Evolutionary conservation across 768 basidiomycete species (phyloP).

Genomic region (Suillus plorans): DNA sequence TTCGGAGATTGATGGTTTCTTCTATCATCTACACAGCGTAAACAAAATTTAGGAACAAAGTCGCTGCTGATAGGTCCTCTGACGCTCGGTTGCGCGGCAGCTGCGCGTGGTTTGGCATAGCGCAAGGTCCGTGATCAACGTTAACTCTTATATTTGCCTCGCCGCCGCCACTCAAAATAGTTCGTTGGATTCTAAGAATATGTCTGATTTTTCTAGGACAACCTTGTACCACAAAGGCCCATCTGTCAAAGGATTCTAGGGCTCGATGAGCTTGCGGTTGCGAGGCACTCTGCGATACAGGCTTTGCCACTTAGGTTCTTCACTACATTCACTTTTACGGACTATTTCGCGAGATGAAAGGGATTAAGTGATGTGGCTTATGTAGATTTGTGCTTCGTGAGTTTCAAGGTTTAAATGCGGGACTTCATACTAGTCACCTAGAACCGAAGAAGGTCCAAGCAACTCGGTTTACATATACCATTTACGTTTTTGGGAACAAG

Average conservation of each 20-base stretch:
- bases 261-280: background rate
- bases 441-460: background rate
- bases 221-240: background rate
- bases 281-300: background rate
- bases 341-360: background rate
- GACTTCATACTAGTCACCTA: background rate
- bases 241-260: background rate
- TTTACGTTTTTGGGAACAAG: conserved; percentile 22
- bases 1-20: background rate
- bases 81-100: background rate
- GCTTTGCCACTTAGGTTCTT: background rate
- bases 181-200: background rate
- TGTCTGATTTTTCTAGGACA: background rate
- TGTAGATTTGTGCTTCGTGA: background rate
- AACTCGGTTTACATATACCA: background rate
- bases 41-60: background rate
- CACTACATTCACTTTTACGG: background rate
- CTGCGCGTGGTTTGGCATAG: background rate
- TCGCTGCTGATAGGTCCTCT: background rate
- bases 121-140: background rate
- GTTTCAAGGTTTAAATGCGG: background rate
- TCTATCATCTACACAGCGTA: background rate
- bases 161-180: background rate
- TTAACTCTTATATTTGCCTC: background rate
- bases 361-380: background rate